Evolutionary conservation across 148 eudicot species (phyloP).

Genomic region (Amaranthus hypochondriacus): DNA sequence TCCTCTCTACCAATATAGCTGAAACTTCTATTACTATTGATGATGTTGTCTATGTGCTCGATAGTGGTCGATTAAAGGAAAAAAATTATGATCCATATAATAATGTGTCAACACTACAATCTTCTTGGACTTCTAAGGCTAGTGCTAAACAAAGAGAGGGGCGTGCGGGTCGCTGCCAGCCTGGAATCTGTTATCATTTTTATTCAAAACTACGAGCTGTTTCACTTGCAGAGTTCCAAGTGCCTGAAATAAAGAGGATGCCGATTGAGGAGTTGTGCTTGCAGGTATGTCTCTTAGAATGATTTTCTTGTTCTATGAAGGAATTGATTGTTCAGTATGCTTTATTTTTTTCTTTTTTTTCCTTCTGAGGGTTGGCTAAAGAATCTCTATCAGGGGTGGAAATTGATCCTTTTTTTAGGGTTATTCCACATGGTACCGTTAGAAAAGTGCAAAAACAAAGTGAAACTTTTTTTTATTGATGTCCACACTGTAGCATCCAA

Average conservation of each 20-base stretch:
- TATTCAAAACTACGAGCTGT: conserved; percentile 66
- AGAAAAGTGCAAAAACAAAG: too few species aligned
- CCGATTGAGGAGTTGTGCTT: conserved; percentile 93
- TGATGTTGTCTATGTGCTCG: conserved; percentile 90
- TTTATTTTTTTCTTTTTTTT: not conserved
- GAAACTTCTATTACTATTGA: conserved; percentile 91
- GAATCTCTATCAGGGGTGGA: too few species aligned
- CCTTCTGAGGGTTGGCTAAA: not conserved
- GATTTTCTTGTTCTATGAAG: not conserved
- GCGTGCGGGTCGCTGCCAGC: conserved; percentile 98
- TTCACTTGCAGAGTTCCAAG: conserved; percentile 76
- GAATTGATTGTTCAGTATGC: not conserved
- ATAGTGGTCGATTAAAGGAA: conserved; percentile 95
- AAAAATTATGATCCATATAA: conserved; percentile 87
- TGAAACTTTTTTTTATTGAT: too few species aligned
- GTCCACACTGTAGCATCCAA: too few species aligned
- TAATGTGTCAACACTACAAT: conserved; percentile 82
- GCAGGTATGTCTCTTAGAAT: conserved; percentile 51
- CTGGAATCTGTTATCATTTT: conserved; percentile 92
- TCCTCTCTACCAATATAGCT: conserved; percentile 91
- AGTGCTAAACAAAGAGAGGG: conserved; percentile 98
- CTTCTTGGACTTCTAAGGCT: conserved; percentile 93
- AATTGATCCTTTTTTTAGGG: too few species aligned
- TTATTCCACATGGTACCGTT: too few species aligned
- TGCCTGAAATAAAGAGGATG: conserved; percentile 83